phyloP scores from a whole-genome alignment of 2,329 filamentous ascomycete genomes.

The Penicillium freii region DNA sequence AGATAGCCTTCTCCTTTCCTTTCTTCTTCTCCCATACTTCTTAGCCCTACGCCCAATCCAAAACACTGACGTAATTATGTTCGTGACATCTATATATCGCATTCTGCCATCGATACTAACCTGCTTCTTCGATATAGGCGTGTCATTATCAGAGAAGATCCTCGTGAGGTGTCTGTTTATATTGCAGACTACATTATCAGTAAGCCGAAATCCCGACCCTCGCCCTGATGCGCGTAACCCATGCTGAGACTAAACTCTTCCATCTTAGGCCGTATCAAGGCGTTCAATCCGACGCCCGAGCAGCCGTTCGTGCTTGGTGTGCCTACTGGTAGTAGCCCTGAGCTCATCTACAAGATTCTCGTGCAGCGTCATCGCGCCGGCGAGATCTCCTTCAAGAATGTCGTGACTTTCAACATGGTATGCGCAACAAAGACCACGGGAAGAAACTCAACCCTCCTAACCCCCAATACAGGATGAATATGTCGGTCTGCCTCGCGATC shows the following conservation, averaged over 20 bases:
- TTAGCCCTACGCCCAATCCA: neutral
- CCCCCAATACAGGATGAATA: conserved; percentile 67
- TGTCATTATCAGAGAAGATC: conserved; percentile 76
- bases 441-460: conserved; percentile 10
- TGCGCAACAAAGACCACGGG: conserved; percentile 12
- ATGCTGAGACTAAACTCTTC: conserved; percentile 3
- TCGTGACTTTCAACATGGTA: conserved; percentile 91
- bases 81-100: conserved; percentile 8
- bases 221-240: neutral
- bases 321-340: conserved; percentile 78
- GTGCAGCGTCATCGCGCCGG: conserved; percentile 51
- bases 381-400: conserved; percentile 79
- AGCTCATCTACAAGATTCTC: conserved; percentile 73
- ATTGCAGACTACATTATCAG: conserved; percentile 78
- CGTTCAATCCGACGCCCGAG: conserved; percentile 68
- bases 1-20: neutral
- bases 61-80: conserved; percentile 34
- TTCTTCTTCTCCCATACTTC: neutral
- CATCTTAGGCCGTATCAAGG: conserved; percentile 67
- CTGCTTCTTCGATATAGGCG: conserved; percentile 55
- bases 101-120: conserved; percentile 9
- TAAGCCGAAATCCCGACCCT: conserved; percentile 37
- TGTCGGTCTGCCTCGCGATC: conserved; percentile 76
- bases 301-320: conserved; percentile 80
- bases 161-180: conserved; percentile 67